These are phyloP conservation scores for Hypoxylon cercidicola DNA, from an alignment of 495 filamentous ascomycete species.

Conservation along the genomic window DNA sequence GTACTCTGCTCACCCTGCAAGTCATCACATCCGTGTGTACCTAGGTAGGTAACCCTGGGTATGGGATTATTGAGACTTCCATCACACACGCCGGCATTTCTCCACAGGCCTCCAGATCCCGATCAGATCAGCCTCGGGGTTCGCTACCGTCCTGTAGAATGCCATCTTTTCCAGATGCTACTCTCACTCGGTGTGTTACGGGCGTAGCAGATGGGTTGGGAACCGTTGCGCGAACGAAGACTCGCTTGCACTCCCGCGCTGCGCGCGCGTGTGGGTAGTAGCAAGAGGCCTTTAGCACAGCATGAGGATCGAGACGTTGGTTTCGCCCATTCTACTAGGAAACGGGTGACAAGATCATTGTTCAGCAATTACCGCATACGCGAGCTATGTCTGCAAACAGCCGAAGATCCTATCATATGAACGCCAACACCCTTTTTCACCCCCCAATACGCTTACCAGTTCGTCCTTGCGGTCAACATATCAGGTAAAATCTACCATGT, in stretches of 20 bases:
- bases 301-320: conserved; percentile 18
- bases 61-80: conserved; percentile 20
- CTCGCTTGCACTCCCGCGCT: conserved; percentile 19
- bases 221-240: conserved; percentile 37
- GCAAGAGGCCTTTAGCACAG: conserved; percentile 15
- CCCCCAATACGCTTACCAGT: conserved; percentile 14
- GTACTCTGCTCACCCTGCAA: conserved; percentile 16
- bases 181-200: not conserved
- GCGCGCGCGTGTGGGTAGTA: conserved; percentile 13
- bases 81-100: conserved; percentile 13
- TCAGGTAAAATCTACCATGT: conserved; percentile 19
- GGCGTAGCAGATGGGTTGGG: conserved; percentile 32
- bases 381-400: conserved; percentile 36
- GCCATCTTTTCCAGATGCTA: conserved; percentile 26
- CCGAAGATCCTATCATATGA: conserved; percentile 33
- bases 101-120: conserved; percentile 25
- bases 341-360: conserved; percentile 33
- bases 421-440: conserved; percentile 11
- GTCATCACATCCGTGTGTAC: conserved; percentile 21
- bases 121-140: conserved; percentile 33
- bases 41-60: not conserved
- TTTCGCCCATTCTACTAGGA: conserved; percentile 10
- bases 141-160: conserved; percentile 27
- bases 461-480: conserved; percentile 10
- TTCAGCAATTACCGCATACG: conserved; percentile 32